Conservation (phyloP, 306 rosid species). For the Trifolium repens region DNA sequence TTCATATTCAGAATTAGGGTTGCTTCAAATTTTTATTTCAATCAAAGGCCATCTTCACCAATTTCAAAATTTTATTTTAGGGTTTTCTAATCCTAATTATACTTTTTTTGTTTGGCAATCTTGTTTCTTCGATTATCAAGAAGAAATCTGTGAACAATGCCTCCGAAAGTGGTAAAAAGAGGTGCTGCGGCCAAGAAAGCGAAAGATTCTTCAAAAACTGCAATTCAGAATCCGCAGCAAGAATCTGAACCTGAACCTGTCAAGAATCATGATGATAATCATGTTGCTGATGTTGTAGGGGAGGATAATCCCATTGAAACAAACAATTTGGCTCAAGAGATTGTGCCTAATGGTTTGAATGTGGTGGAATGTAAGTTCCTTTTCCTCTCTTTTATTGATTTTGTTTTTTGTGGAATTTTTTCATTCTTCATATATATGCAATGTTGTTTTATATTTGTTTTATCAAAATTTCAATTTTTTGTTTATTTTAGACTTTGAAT, state of each 20-base stretch:
- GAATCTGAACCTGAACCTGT: conserved; percentile 40
- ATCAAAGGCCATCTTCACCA: neutral
- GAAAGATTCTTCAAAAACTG: conserved; percentile 28
- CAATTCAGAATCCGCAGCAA: conserved; percentile 19
- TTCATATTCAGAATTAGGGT: conserved; percentile 6
- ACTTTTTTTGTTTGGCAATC: conserved; percentile 4
- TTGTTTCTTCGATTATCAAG: conserved; percentile 4
- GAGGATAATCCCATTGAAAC: neutral
- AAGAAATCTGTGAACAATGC: conserved; percentile 33
- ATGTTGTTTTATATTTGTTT: neutral
- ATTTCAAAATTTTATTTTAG: conserved; percentile 22
- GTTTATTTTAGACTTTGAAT: conserved; percentile 13
- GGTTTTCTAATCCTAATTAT: conserved; percentile 11
- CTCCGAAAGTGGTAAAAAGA: conserved; percentile 44
- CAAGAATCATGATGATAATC: conserved; percentile 43
- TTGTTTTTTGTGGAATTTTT: conserved; percentile 12
- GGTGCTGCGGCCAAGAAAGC: conserved; percentile 37
- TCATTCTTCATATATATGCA: conserved; percentile 8
- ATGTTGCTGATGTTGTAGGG: conserved; percentile 36
- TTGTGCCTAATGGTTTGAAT: conserved; percentile 46
- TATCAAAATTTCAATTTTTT: conserved; percentile 11
- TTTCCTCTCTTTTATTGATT: neutral
- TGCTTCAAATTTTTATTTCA: neutral
- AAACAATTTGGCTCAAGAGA: conserved; percentile 37
- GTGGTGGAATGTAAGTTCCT: conserved; percentile 58